phyloP scores from a whole-genome alignment of 2,329 filamentous ascomycete species.

The Cladosporium oxysporum region DNA sequence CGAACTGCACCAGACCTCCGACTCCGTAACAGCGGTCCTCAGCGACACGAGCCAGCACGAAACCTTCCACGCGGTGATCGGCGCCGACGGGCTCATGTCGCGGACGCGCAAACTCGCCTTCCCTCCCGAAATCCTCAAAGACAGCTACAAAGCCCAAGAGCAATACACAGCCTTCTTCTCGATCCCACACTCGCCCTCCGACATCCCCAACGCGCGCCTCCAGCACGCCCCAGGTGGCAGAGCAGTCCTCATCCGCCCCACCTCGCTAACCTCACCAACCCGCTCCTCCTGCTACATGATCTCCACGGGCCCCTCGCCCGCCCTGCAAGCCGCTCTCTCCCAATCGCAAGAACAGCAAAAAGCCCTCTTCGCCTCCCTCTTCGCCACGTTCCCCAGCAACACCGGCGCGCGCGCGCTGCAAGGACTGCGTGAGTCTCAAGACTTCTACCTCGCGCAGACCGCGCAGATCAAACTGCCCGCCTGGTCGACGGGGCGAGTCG shows the following conservation, averaged over 20 bases:
- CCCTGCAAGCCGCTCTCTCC: background rate
- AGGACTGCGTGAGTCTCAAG: constrained; percentile 32
- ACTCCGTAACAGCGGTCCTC: constrained; percentile 18
- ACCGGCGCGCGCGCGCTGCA: constrained; percentile 29
- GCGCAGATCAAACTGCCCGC: constrained; percentile 34
- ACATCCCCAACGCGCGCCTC: constrained; percentile 24
- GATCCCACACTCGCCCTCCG: constrained; percentile 24
- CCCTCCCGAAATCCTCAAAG: constrained; percentile 26
- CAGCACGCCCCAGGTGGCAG: constrained; percentile 25
- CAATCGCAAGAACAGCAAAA: constrained; percentile 28
- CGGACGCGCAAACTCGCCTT: constrained; percentile 32
- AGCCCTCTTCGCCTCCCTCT: constrained; percentile 30
- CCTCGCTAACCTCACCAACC: background rate
- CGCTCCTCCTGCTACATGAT: constrained; percentile 14
- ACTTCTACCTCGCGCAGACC: constrained; percentile 37
- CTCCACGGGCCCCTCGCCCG: background rate
- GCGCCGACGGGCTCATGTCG: constrained; percentile 36
- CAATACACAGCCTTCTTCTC: constrained; percentile 34
- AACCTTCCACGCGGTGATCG: constrained; percentile 33
- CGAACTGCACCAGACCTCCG: constrained; percentile 13
- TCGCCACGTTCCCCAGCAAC: constrained; percentile 30
- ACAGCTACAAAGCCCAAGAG: constrained; percentile 23
- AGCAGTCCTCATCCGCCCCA: constrained; percentile 27
- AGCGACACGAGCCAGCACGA: constrained; percentile 20
- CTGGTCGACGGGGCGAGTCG: constrained; percentile 37